A percentile compares a stretch with the other conserved stretches of the same genome.
Evolutionary conservation across 176 grass and related monocot genomes (phyloP).

Genomic region (Leersia perrieri): DNA sequence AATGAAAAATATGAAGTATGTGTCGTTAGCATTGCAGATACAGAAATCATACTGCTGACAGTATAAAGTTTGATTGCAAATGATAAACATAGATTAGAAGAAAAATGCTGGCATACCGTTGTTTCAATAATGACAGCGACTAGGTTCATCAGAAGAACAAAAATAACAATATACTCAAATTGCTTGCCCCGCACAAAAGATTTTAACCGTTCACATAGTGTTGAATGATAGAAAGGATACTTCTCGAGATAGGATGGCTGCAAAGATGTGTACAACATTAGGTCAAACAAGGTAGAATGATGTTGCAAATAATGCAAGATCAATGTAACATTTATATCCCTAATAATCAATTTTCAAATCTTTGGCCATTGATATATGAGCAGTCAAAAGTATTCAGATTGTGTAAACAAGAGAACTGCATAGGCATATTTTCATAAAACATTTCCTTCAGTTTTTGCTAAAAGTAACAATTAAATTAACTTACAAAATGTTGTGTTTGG

Average conservation of each 20-base stretch:
- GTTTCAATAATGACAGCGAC: constrained; percentile 96
- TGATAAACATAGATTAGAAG: constrained; percentile 9
- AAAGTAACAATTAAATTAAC: neutral
- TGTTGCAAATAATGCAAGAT: neutral
- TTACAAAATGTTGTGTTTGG: neutral
- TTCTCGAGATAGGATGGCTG: constrained; percentile 90
- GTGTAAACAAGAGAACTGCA: neutral
- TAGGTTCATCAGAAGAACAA: constrained; percentile 78
- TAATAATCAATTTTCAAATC: neutral
- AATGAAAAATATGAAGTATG: neutral
- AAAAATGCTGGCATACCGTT: constrained; percentile 52
- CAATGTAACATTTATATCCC: neutral
- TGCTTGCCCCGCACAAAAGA: constrained; percentile 64
- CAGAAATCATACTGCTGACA: too few relatives aligned
- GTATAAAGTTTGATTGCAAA: constrained; percentile 4
- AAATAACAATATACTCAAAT: constrained; percentile 77
- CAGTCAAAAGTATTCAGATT: neutral
- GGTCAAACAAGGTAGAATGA: constrained; percentile 26
- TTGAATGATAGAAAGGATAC: constrained; percentile 82
- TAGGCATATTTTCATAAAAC: neutral
- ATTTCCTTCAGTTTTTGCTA: constrained; percentile 1
- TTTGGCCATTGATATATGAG: neutral
- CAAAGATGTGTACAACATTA: constrained; percentile 49
- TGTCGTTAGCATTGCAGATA: too few relatives aligned
- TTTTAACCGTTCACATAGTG: constrained; percentile 62